Evolutionary conservation across 768 basidiomycete genomes (phyloP), one percentile per base, ranked within the genome.

Genomic region (Pleurotus citrinopileatus): DNA sequence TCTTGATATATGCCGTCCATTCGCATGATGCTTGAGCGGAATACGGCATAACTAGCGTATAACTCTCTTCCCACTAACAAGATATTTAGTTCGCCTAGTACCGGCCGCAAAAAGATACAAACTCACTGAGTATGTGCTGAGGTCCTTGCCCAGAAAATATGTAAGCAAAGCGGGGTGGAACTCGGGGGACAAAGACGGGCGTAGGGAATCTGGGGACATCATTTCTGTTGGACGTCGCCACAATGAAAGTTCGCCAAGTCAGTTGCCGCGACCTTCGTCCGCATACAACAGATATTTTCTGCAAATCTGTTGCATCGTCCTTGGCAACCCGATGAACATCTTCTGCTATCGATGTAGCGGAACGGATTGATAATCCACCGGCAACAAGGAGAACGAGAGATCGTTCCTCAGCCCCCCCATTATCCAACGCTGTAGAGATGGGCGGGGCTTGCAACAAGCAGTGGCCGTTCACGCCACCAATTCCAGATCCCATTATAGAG

Each of bases 401-500:
- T 17, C 48, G 42, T 52, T 56, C 40, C 25, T 28, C 10, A 17
- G 15, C 45, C 17, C 28, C 42, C 1, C 22, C 19, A n/a, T 43
- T 32, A 28, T 12, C 17, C 32, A 19, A 17, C 37, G 40, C 28
- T 52, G 42, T 26, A 42, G 27, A 15, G 26, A 40, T 13, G 25
- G 72, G 69, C 7, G 72, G 67, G 13, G 63, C 64, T 58, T 76
- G 69, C 7, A 77, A 42, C 20, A 79, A 66, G 17, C 62, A 66
- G 52, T 77, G 75, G 0, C 72, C 77, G 52, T 75, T 76, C 2
- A 69, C 67, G 6, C 77, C 77, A 19, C 75, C 73, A 36, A 79
- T 76, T 2, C 77, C 77, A 17, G 70, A 75, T 53, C 75, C 71
- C 0, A 70, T 63, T 47, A 79, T 67, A 0, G 77, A 71, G 17